phyloP scores from a whole-genome alignment of 208 protist genomes.

The Sergeia podlipaevii region DNA sequence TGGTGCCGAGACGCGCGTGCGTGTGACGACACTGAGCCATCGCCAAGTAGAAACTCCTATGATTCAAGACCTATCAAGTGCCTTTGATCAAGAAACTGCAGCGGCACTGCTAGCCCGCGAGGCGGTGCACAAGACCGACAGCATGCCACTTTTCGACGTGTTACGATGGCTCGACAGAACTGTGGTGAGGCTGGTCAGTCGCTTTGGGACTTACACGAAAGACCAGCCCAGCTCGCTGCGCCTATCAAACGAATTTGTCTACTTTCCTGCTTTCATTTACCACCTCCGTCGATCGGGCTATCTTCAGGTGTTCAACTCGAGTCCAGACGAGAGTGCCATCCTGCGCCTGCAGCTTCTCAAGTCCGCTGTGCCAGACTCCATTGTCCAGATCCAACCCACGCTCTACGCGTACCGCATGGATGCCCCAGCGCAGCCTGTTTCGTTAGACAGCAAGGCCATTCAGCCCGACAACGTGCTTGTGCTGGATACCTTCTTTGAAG shows the following conservation, averaged over 20 bases:
- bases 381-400: conserved; percentile 99
- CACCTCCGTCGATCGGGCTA: conserved; percentile 97
- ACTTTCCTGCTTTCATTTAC: conserved; percentile 99
- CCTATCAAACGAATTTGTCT: conserved; percentile 90
- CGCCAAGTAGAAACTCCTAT: conserved; percentile 40
- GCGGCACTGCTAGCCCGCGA: conserved; percentile 97
- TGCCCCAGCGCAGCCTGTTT: conserved; percentile 81
- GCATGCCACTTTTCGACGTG: conserved; percentile 96
- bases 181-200: conserved; percentile 96
- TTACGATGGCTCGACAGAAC: conserved; percentile 98
- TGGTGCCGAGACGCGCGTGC: conserved; percentile 63
- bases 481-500: conserved; percentile 99
- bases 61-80: conserved; percentile 56
- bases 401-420: conserved; percentile 96
- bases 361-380: conserved; percentile 92
- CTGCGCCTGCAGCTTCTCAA: conserved; percentile 95
- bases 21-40: conserved; percentile 87
- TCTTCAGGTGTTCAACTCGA: conserved; percentile 97
- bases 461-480: conserved; percentile 95
- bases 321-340: conserved; percentile 98
- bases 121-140: conserved; percentile 96
- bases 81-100: conserved; percentile 98
- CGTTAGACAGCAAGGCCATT: conserved; percentile 90
- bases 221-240: conserved; percentile 90
- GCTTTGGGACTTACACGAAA: conserved; percentile 93